Conservation (phyloP, 2,329 filamentous ascomycete genomes). For the Fusarium chuoi region DNA sequence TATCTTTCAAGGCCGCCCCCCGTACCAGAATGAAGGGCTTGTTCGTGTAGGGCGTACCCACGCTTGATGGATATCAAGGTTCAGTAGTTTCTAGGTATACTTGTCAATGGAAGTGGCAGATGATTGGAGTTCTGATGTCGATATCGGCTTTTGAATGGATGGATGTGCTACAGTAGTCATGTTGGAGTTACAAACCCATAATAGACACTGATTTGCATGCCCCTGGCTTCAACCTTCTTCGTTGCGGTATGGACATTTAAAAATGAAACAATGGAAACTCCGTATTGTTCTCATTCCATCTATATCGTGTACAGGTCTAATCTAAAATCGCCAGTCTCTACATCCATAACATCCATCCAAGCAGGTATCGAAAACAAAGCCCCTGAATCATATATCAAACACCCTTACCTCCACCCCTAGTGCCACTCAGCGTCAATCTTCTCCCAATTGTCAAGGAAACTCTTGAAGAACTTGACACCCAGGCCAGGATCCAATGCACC, state of each 20-base stretch:
- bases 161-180: background rate
- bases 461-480: constrained; percentile 88
- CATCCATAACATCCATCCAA: constrained; percentile 5
- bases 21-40: background rate
- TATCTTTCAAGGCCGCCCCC: background rate
- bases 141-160: background rate
- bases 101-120: background rate
- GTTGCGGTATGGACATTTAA: background rate
- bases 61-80: background rate
- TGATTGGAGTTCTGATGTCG: background rate
- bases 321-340: constrained; percentile 3
- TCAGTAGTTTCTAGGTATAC: background rate
- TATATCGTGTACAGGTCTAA: constrained; percentile 7
- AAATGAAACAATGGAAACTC: background rate
- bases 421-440: constrained; percentile 84
- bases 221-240: background rate
- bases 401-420: constrained; percentile 18
- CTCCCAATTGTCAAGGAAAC: constrained; percentile 88
- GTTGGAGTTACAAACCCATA: background rate
- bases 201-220: background rate
- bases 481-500: constrained; percentile 87
- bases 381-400: constrained; percentile 5
- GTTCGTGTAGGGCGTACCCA: background rate
- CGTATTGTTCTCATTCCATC: background rate
- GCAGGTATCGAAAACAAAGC: constrained; percentile 17